Evolutionary conservation across 352 stramenopile genomes (phyloP).

Genomic region (Phytophthora syringae): DNA sequence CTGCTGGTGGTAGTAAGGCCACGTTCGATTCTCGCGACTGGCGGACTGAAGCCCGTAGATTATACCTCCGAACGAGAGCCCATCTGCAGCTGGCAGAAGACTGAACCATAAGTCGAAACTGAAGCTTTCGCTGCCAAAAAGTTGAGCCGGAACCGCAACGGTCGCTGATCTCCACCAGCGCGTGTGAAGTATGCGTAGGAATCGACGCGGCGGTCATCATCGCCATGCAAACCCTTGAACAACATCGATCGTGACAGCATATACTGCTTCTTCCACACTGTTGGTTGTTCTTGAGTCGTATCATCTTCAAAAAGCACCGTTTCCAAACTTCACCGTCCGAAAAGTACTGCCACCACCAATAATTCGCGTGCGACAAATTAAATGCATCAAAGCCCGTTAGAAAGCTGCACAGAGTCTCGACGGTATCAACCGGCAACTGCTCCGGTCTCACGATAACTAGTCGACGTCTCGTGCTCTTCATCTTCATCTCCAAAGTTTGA

Average conservation of each 20-base stretch:
- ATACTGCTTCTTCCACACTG: slow-evolving; percentile 17
- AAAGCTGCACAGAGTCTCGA: slow-evolving; percentile 27
- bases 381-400: slow-evolving; percentile 40
- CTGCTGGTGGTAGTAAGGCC: slow-evolving; percentile 35
- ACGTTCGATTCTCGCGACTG: slow-evolving; percentile 10
- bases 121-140: slow-evolving; percentile 13
- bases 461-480: neutral
- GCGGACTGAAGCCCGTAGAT: slow-evolving; percentile 38
- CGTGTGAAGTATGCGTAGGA: slow-evolving; percentile 17
- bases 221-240: slow-evolving; percentile 11
- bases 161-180: neutral
- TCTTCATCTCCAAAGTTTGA: neutral
- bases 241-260: slow-evolving; percentile 21
- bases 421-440: slow-evolving; percentile 27
- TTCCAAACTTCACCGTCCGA: slow-evolving; percentile 3
- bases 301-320: neutral
- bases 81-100: slow-evolving; percentile 23
- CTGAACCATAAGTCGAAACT: slow-evolving; percentile 37
- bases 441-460: slow-evolving; percentile 22
- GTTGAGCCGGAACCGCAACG: slow-evolving; percentile 3
- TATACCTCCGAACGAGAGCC: slow-evolving; percentile 27
- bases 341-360: slow-evolving; percentile 20
- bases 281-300: neutral
- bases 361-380: slow-evolving; percentile 33
- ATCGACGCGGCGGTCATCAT: neutral